Evolutionary conservation across 1,139 yeast genomes (phyloP).

Genomic region (Entelexis sorbosivorans): DNA sequence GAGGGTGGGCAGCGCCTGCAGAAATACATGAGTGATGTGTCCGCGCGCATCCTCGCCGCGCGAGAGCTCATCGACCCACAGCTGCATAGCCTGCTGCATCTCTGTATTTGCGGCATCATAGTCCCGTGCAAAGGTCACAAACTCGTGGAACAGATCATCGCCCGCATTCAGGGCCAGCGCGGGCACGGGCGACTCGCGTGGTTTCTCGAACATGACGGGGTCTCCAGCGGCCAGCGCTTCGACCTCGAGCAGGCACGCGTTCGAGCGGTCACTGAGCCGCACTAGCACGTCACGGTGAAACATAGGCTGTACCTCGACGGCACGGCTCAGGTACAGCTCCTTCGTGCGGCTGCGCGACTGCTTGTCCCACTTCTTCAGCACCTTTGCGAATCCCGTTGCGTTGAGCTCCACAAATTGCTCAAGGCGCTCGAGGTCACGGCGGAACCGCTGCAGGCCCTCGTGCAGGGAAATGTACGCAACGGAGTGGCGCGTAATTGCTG

Average conservation of each 20-base stretch:
- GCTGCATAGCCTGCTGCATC: constrained; percentile 25
- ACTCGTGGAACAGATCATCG: constrained; percentile 59
- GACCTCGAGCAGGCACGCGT: constrained; percentile 63
- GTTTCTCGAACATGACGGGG: constrained; percentile 28
- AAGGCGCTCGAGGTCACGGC: constrained; percentile 73
- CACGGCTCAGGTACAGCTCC: constrained; percentile 80
- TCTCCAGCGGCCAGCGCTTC: constrained; percentile 62
- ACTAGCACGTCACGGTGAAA: constrained; percentile 85
- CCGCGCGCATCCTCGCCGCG: constrained; percentile 35
- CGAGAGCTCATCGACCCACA: constrained; percentile 44
- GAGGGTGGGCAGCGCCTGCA: constrained; percentile 45
- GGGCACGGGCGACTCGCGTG: constrained; percentile 10
- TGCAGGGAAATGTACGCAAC: constrained; percentile 57
- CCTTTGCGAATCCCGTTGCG: constrained; percentile 92
- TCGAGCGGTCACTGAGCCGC: constrained; percentile 70
- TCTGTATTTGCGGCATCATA: constrained; percentile 25
- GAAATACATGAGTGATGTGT: constrained; percentile 53
- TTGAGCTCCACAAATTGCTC: constrained; percentile 90
- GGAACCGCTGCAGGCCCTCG: constrained; percentile 80
- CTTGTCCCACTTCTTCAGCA: constrained; percentile 94
- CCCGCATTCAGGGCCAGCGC: constrained; percentile 23
- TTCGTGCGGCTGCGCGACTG: constrained; percentile 89
- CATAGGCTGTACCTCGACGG: constrained; percentile 92
- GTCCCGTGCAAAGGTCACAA: constrained; percentile 46
- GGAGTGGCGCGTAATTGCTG: constrained; percentile 29